Evolutionary conservation across 2,329 filamentous ascomycete species (phyloP), one percentile per base, ranked within the genome.

Genomic region (Tolypocladium inflatum): DNA sequence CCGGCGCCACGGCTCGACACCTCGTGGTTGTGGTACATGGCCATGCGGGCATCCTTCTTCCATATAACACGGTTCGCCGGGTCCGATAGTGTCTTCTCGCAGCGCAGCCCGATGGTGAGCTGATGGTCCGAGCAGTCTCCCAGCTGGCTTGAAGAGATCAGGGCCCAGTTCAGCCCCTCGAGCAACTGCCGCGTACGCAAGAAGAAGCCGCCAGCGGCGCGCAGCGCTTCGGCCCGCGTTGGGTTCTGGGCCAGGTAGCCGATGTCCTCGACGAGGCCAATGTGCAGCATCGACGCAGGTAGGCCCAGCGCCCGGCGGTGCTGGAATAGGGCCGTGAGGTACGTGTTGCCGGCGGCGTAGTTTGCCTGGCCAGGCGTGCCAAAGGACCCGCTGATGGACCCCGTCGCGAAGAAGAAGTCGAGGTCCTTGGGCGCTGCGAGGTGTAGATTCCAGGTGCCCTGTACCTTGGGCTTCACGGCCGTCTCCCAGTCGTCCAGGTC

Each of bases 311-410:
- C 19, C 35, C 58, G 63, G 21, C 63, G 60, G 56, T 61, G 59
- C 39, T 61, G 58, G 10, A 56, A 58, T 26, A 70, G 61, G 3
- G 63, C 62, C 57, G 72, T 70, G 23, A 70, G 63, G 61, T 66
- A 71, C n/a, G 65, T 62, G 60, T 73, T 73, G 3, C 65, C 69
- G 4, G 69, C 66, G 15, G 63, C 63, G 55, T 73, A 73, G 42
- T 67, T 68, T 33, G 63, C 62, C 56, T 73, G 71, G 3, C 62
- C 63, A 3, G 62, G 59, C 37, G 63, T 63, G 4, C 67, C 70
- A 19, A 68, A 56, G 8, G 65, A 57, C 11, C 63, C 66, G 2
- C 64, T 63, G 5, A 68, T 58, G 15, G 70, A 72, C 26, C 61
- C 63, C 56, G 67, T 63, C 30, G 66, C 56, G 50, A 72, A 56